A percentile compares a stretch with the other conserved stretches of the same genome.
Evolutionary conservation across 495 filamentous ascomycete genomes (phyloP).

Genomic region (Pyrenopolyporus hunteri): DNA sequence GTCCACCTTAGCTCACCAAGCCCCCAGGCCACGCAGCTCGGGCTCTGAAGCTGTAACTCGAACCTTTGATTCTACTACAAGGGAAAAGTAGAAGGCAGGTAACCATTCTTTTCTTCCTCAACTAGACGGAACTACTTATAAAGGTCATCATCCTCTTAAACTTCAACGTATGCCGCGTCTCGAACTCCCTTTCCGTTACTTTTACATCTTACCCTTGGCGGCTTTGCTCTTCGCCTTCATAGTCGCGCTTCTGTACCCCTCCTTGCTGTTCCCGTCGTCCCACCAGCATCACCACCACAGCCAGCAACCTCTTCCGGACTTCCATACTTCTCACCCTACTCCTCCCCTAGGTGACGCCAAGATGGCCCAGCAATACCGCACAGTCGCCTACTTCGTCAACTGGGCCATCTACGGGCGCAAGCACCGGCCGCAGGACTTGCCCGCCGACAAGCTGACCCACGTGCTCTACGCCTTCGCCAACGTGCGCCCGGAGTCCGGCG

Average conservation of each 20-base stretch:
- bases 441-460: conserved; percentile 85
- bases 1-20: neutral
- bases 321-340: neutral
- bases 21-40: conserved; percentile 16
- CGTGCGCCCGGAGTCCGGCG: conserved; percentile 66
- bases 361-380: conserved; percentile 63
- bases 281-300: neutral
- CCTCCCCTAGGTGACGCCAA: conserved; percentile 17
- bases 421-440: conserved; percentile 84
- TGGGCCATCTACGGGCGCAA: conserved; percentile 95
- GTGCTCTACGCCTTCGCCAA: conserved; percentile 75
- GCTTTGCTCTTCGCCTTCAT: conserved; percentile 14
- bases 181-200: conserved; percentile 11
- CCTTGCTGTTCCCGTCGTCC: conserved; percentile 5
- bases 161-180: conserved; percentile 13
- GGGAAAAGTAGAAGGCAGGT: neutral
- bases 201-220: conserved; percentile 18
- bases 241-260: conserved; percentile 17
- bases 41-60: conserved; percentile 3
- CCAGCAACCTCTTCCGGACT: conserved; percentile 6
- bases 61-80: neutral
- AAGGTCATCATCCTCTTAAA: neutral
- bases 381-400: conserved; percentile 87
- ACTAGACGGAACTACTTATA: conserved; percentile 6
- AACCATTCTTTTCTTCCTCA: neutral